phyloP scores from a whole-genome alignment of 2,329 filamentous ascomycete genomes.

The Tolypocladium tropicale region DNA sequence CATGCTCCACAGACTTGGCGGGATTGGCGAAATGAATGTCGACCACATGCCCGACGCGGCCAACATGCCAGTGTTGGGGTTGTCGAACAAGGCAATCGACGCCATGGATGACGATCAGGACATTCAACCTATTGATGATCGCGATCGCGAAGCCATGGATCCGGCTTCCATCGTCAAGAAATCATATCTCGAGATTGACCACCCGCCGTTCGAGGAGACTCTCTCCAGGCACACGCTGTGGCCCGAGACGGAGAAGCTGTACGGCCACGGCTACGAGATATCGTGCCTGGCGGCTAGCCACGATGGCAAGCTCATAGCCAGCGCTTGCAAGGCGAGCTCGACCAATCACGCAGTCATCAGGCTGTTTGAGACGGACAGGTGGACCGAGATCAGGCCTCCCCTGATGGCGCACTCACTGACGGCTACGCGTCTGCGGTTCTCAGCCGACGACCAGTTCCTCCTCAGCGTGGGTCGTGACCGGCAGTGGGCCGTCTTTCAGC shows the following conservation, averaged over 20 bases:
- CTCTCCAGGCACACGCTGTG: conserved; percentile 85
- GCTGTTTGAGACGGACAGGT: conserved; percentile 75
- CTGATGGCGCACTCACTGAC: conserved; percentile 81
- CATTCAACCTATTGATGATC: conserved; percentile 30
- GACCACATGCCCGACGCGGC: conserved; percentile 69
- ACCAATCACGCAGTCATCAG: conserved; percentile 91
- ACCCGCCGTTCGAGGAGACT: conserved; percentile 82
- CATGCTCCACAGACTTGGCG: conserved; percentile 59
- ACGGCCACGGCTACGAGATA: conserved; percentile 96
- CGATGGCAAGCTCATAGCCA: conserved; percentile 69
- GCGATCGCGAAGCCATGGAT: conserved; percentile 43
- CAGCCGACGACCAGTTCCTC: conserved; percentile 59
- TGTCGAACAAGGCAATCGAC: conserved; percentile 90
- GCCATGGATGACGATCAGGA: conserved; percentile 39
- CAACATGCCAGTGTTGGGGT: conserved; percentile 85
- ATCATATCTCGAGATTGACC: conserved; percentile 53
- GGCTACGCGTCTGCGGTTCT: conserved; percentile 74
- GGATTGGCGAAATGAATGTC: conserved; percentile 33
- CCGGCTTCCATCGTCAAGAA: conserved; percentile 45
- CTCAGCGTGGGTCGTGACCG: conserved; percentile 86
- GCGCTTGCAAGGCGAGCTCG: conserved; percentile 85
- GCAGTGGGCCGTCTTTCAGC: conserved; percentile 77
- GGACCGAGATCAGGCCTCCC: conserved; percentile 79
- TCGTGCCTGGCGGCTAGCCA: conserved; percentile 73
- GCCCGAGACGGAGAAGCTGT: conserved; percentile 94